These are phyloP conservation scores for Ensete ventricosum DNA, from an alignment of 176 grass and related monocot genomes.

Conservation along the genomic window DNA sequence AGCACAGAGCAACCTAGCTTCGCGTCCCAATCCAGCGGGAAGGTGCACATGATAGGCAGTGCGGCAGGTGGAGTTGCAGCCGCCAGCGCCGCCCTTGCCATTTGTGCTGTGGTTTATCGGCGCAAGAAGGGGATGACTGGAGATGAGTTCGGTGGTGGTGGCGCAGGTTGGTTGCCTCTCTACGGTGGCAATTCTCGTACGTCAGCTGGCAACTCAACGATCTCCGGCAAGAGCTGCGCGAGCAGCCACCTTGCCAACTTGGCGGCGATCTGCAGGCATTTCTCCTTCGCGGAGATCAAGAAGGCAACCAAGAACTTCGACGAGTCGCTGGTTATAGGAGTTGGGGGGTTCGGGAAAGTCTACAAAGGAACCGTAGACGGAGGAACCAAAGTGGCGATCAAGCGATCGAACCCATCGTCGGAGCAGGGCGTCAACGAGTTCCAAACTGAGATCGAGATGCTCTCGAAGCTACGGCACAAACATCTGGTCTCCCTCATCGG, in stretches of 20 bases:
- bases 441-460: slow-evolving; percentile 13
- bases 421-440: slow-evolving; percentile 11
- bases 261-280: background rate
- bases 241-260: background rate
- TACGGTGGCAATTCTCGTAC: background rate
- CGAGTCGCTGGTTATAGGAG: slow-evolving; percentile 7
- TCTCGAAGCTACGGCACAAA: slow-evolving; percentile 7
- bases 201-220: background rate
- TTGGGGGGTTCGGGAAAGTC: slow-evolving; percentile 5
- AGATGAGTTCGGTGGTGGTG: background rate
- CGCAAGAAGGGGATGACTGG: slow-evolving; percentile 1
- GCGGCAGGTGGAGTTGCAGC: background rate
- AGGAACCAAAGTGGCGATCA: slow-evolving; percentile 1
- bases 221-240: slow-evolving; percentile 5
- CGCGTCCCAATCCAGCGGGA: background rate
- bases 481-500: slow-evolving; percentile 13
- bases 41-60: background rate
- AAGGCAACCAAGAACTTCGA: slow-evolving; percentile 2
- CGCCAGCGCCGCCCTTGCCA: background rate
- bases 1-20: background rate
- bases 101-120: background rate
- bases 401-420: slow-evolving; percentile 7
- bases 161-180: background rate
- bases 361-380: background rate
- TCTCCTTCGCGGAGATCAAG: slow-evolving; percentile 7